Percentiles rank a stretch among this genome's conserved stretches.
Evolutionary conservation across 169 alveolate genomes (phyloP).

Genomic region (Perkinsus chesapeaki): DNA sequence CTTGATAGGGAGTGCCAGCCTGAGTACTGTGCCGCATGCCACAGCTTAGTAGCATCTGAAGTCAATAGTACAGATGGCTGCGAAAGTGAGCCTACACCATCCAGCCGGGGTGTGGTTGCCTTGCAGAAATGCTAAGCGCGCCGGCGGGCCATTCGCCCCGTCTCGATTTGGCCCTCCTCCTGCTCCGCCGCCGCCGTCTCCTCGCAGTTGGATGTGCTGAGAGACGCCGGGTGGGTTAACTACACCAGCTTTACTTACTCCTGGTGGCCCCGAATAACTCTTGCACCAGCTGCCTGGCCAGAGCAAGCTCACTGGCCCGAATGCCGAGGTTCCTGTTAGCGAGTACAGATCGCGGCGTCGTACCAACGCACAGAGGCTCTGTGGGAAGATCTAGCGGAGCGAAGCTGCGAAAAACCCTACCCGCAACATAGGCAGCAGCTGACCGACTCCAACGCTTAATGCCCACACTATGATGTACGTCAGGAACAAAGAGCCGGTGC

Average conservation of each 20-base stretch:
- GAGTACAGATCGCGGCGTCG: background rate
- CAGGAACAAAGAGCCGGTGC: background rate
- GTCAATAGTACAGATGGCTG: background rate
- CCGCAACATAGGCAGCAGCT: background rate
- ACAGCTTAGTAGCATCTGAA: background rate
- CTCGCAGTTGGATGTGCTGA: background rate
- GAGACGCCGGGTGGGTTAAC: background rate
- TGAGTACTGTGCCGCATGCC: background rate
- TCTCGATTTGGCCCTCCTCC: no score
- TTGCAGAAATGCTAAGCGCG: background rate
- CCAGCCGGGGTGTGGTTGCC: background rate
- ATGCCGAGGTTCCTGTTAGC: background rate
- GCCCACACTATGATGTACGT: background rate
- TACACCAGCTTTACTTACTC: background rate
- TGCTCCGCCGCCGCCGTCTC: background rate
- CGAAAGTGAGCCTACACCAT: background rate
- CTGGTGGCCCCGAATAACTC: background rate
- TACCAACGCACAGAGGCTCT: background rate
- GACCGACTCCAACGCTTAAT: background rate
- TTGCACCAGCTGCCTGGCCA: background rate
- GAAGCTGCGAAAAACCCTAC: no score
- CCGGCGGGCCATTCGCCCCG: background rate
- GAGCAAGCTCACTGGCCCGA: background rate
- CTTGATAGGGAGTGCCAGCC: background rate
- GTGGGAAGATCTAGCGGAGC: no score